Percentiles rank a stretch among this genome's conserved stretches.
These are phyloP conservation scores for Colletotrichum neosansevieriae DNA, from an alignment of 2,329 filamentous ascomycete species.

Conservation along the genomic window DNA sequence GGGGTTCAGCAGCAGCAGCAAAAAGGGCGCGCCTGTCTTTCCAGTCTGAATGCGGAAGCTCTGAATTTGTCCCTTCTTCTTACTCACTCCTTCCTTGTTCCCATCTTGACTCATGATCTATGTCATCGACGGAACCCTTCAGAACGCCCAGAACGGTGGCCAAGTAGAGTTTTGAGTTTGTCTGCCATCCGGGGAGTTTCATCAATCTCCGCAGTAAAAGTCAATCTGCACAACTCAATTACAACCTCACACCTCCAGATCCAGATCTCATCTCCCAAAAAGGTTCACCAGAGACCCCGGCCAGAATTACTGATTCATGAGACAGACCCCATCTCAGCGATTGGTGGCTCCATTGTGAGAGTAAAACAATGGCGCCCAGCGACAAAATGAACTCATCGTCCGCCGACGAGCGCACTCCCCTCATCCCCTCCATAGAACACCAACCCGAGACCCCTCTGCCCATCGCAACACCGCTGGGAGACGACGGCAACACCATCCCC, in stretches of 20 bases:
- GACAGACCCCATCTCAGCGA: not conserved
- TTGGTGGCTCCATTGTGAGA: not conserved
- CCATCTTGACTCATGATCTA: constrained; percentile 24
- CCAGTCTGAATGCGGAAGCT: constrained; percentile 23
- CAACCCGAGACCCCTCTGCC: constrained; percentile 33
- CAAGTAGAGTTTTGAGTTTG: not conserved
- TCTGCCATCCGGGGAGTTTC: not conserved
- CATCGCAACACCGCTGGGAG: constrained; percentile 33
- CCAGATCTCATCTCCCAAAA: not conserved
- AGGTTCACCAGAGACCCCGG: not conserved
- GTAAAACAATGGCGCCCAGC: constrained; percentile 10
- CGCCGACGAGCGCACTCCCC: constrained; percentile 29
- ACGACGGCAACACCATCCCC: constrained; percentile 45
- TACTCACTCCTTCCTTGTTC: not conserved
- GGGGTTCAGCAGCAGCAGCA: no score
- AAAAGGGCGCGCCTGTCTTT: not conserved
- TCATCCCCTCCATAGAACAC: constrained; percentile 17
- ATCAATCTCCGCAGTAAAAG: not conserved
- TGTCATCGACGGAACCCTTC: constrained; percentile 6
- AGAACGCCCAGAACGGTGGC: not conserved
- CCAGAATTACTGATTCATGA: constrained; percentile 10
- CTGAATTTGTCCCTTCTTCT: not conserved
- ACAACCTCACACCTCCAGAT: no score
- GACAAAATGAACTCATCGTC: not conserved
- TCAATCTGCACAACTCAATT: not conserved